A percentile compares a stretch with the other conserved stretches of the same genome.
Conservation (phyloP, 768 basidiomycete species). For the Mycena polygramma region DNA sequence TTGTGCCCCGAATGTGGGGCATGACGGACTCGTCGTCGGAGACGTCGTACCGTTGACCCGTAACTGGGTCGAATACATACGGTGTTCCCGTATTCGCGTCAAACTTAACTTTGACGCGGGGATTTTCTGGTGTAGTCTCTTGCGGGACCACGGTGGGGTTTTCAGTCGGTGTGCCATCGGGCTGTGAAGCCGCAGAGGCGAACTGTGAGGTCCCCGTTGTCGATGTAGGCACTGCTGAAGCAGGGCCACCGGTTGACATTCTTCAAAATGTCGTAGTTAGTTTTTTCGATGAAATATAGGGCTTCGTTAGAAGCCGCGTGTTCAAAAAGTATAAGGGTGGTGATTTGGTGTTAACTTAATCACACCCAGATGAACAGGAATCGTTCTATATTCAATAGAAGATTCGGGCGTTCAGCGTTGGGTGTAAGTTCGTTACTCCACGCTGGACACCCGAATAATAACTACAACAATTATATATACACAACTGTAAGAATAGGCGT, state of each 20-base stretch:
- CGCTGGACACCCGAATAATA: too few species aligned
- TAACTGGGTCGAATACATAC: neutral
- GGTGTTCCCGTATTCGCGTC: neutral
- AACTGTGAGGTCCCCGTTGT: neutral
- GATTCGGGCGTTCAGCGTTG: neutral
- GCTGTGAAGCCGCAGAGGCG: neutral
- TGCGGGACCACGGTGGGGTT: neutral
- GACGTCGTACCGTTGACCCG: constrained; percentile 5
- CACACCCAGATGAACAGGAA: neutral
- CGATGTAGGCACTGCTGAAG: neutral
- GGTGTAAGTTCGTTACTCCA: neutral
- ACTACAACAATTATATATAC: too few species aligned
- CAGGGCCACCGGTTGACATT: neutral
- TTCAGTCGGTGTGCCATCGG: neutral
- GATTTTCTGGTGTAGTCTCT: neutral
- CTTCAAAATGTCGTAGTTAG: neutral
- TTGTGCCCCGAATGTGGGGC: neutral
- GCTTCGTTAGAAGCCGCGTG: neutral
- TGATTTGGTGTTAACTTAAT: neutral
- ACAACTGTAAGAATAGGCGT: too few species aligned
- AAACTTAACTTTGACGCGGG: neutral
- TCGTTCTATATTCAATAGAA: neutral
- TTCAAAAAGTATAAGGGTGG: constrained; percentile 16
- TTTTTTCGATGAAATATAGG: neutral
- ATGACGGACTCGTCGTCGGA: neutral